Percentiles rank a stretch among this genome's conserved stretches.
Conservation (phyloP, 140 eudicot genomes). For the Stevia rebaudiana region DNA sequence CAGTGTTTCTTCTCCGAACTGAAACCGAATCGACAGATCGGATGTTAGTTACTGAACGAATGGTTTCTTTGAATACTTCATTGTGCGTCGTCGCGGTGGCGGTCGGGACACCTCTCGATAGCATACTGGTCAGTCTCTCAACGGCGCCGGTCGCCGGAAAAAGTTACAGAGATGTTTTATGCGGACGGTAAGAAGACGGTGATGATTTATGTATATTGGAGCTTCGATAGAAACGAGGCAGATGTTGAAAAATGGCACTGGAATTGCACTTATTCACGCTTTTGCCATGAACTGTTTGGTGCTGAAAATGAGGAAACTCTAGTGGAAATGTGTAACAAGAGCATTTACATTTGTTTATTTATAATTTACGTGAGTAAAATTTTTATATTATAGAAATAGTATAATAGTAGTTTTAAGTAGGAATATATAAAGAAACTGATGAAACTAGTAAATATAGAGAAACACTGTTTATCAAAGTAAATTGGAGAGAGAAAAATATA, state of each 20-base stretch:
- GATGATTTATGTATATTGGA: neutral
- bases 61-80: slow-evolving; percentile 8
- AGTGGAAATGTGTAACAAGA: too few species aligned
- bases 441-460: too few species aligned
- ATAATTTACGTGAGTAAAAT: too few species aligned
- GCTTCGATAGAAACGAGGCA: slow-evolving; percentile 28
- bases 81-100: slow-evolving; percentile 11
- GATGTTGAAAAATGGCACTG: slow-evolving; percentile 16
- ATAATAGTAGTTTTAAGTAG: too few species aligned
- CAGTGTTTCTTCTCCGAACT: slow-evolving; percentile 23
- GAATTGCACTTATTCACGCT: slow-evolving; percentile 27
- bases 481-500: too few species aligned
- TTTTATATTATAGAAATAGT: too few species aligned
- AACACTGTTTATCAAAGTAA: too few species aligned
- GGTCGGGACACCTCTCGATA: slow-evolving; percentile 12
- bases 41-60: slow-evolving; percentile 14
- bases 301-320: too few species aligned
- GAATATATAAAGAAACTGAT: too few species aligned
- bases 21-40: slow-evolving; percentile 22
- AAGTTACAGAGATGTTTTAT: neutral
- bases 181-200: neutral
- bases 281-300: slow-evolving; percentile 20
- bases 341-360: too few species aligned
- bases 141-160: slow-evolving; percentile 25
- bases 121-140: slow-evolving; percentile 1